Evolutionary conservation across 2,329 filamentous ascomycete species (phyloP).

Genomic region (Talaromyces sp.): DNA sequence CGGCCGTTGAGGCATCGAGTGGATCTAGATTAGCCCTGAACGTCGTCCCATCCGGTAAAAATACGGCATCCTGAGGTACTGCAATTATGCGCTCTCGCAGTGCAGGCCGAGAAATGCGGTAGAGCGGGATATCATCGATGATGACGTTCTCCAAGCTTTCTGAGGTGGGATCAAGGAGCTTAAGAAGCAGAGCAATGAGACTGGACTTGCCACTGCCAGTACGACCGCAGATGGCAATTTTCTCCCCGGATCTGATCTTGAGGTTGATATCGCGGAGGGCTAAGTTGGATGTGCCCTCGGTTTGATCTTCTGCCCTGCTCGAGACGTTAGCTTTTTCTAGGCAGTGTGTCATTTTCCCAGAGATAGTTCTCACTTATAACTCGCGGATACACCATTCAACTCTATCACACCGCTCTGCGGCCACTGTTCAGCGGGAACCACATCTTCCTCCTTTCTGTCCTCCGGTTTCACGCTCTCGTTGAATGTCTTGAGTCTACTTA

Average conservation of each 20-base stretch:
- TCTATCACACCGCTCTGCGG: constrained; percentile 9
- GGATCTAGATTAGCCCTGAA: constrained; percentile 42
- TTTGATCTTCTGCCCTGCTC: neutral
- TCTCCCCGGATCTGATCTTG: constrained; percentile 40
- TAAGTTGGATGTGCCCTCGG: constrained; percentile 21
- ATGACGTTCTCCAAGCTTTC: neutral
- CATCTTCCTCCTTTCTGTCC: constrained; percentile 26
- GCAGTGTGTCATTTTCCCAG: neutral
- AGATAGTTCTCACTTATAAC: constrained; percentile 5
- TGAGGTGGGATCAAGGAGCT: constrained; percentile 6
- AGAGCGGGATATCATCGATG: constrained; percentile 1
- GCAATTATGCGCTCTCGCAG: constrained; percentile 42
- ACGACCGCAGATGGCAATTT: constrained; percentile 41
- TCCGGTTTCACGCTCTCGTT: constrained; percentile 44
- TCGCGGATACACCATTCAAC: constrained; percentile 9
- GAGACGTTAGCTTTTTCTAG: neutral
- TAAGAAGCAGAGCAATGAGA: constrained; percentile 21
- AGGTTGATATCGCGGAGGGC: constrained; percentile 49
- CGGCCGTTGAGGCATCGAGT: constrained; percentile 28
- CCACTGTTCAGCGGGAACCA: constrained; percentile 6
- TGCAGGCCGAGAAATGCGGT: constrained; percentile 32
- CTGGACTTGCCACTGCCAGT: constrained; percentile 39
- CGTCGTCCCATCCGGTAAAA: constrained; percentile 36
- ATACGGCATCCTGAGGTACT: constrained; percentile 44
- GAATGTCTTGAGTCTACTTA: constrained; percentile 54